Evolutionary conservation across 116 monocot genomes (phyloP), one percentile per base, ranked within the genome.

Genomic region (Trichopus zeylanicus): DNA sequence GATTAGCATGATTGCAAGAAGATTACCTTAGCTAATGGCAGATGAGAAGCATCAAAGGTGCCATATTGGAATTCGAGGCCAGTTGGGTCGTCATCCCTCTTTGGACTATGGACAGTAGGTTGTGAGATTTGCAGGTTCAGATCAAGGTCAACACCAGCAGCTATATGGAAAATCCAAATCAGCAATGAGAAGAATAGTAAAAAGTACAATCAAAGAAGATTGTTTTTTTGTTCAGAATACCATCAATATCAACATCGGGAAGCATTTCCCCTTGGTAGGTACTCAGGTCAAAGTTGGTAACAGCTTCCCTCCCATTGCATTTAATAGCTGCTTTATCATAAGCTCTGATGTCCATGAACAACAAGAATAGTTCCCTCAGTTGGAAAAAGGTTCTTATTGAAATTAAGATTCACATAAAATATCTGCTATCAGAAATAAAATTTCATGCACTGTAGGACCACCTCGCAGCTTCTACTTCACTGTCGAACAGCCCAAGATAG

Each of bases 391-490:
- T 23, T 20, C 22, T 28, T 57, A 31, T 55, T 51, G 64, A 63
- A 28, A 27, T 29, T 21, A 24, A 46, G 48, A 60, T 48, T n/a
- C 34, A 62, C 27, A 13, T 47, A 3, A 12, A 53, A 31, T 46
- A 31, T 6, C 26, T 73, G 53, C 46, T 60, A 33, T 51, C 12
- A 61, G 37, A 59, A 64, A 18, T 7, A 67, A 35, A 60, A 32
- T 55, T 62, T 51, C 35, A 69, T 60, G 51, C 32, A 49, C 31
- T 35, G 10, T 54, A 65, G 23, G 48, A 64, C 24, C 33, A 93
- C 89, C 93, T 93, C 75, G 93, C 85, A 69, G 93, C 93, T 69
- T 85, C 89, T 73, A 85, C 49, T 85, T 88, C 93, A 49, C 65
- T 93, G 67, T 93, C 88, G 70, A 88, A 93, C 72, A 93, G 59